phyloP scores from a whole-genome alignment of 148 eudicot genomes.

The Bassia scoparia region DNA sequence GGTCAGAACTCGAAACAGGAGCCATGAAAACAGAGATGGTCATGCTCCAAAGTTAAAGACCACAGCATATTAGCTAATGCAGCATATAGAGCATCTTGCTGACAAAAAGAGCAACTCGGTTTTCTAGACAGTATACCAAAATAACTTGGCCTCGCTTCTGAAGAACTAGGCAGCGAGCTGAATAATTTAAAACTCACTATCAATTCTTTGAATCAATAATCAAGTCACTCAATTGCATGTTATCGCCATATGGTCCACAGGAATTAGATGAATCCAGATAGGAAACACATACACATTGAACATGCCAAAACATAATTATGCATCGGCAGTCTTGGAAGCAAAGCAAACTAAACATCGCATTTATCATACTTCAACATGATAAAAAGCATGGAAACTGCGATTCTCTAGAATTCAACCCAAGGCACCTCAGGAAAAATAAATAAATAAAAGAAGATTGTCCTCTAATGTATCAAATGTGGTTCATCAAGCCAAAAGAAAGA shows the following conservation, averaged over 20 bases:
- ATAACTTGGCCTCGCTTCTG: not conserved
- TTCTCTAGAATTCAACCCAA: too few species aligned
- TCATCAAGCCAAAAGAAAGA: too few species aligned
- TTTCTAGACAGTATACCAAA: too few species aligned
- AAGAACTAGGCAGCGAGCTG: not conserved
- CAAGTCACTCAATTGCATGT: not conserved
- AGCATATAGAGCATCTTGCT: too few species aligned
- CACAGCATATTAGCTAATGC: too few species aligned
- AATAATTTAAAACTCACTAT: not conserved
- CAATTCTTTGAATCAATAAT: not conserved
- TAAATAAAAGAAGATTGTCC: not conserved
- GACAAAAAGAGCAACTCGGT: too few species aligned
- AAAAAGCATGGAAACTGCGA: too few species aligned
- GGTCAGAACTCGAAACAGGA: not conserved
- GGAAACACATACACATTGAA: not conserved
- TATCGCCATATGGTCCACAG: not conserved
- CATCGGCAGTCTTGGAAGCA: not conserved
- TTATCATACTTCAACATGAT: not conserved
- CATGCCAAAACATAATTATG: not conserved
- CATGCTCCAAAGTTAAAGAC: too few species aligned
- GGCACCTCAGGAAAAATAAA: not conserved
- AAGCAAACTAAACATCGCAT: not conserved
- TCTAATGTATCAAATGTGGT: too few species aligned
- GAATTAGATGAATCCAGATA: not conserved
- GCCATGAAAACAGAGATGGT: not conserved